Base-by-base conservation (phyloP, 805 yeast species). In the Cyberlindnera petersonii region DNA sequence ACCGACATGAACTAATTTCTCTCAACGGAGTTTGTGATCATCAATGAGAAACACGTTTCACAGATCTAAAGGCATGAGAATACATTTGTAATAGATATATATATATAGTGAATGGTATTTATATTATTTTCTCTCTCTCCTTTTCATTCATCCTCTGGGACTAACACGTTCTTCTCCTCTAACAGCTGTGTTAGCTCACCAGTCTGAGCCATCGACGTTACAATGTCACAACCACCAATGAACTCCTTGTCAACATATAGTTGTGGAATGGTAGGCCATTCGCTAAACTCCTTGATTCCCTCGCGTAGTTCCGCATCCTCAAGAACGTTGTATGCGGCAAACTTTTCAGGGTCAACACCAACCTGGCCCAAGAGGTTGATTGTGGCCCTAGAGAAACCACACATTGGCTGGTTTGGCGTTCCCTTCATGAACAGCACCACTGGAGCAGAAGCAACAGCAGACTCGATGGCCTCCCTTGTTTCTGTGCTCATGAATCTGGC, bases 211-310 rank as follows among this genome's bases (percentile, higher is more conserved):
- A 93, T 89, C 40, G 85, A 78, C 59, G 83, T 86, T 37, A 93
- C 72, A 47, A 93, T 89, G 64, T 93, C 99, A 65, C 97, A 93
- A 5, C 99, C 99, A 31, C 99, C 99, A 38, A 93, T 75, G 59
- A 93, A 93, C 60, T 93, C 98, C 50, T 82, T 80, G 51, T 82
- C 75, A 11, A 93, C 87, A 58, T 89, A 93, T 31, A 93, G 73
- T 64, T 93, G 99, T 13, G 99, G 99, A 43, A 93, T 88, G 1
- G 99, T 93, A 40, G 99, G 99, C 99, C 99, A 93, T 49, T 85
- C 82, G 51, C 91, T 79, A 64, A 77, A 93, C 61, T 93, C 98
- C 66, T 93, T 93, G 56, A 93, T 87, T 23, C 98, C 98, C 33
- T 86, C 80, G 65, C 98, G 84, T 47, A 93, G 74, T 55, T 93